Evolutionary conservation across 768 basidiomycete genomes (phyloP).

Genomic region (Boletales sp.): DNA sequence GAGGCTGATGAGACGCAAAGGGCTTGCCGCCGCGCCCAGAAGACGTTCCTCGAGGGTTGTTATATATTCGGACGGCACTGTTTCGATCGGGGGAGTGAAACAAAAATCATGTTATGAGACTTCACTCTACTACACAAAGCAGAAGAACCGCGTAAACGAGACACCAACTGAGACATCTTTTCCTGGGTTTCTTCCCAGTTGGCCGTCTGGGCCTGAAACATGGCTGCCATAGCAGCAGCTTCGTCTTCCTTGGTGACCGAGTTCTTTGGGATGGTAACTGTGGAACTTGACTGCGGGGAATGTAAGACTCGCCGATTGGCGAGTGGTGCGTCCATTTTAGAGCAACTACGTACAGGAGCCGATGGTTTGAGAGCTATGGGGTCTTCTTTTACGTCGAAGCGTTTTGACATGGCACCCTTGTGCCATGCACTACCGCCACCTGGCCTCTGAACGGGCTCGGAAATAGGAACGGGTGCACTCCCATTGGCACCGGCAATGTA

Average conservation of each 20-base stretch:
- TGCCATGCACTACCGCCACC: conserved; percentile 51
- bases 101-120: conserved; percentile 69
- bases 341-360: conserved; percentile 31
- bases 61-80: conserved; percentile 69
- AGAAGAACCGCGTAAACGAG: conserved; percentile 51
- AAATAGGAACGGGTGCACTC: conserved; percentile 40
- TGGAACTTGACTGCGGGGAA: conserved; percentile 35
- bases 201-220: conserved; percentile 91
- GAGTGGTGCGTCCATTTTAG: conserved; percentile 21
- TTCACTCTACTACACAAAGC: conserved; percentile 60
- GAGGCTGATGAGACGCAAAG: conserved; percentile 40
- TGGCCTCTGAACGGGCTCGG: conserved; percentile 43
- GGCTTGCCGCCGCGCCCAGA: conserved; percentile 59
- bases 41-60: conserved; percentile 62
- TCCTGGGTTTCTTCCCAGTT: conserved; percentile 99
- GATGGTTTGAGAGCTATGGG: conserved; percentile 20
- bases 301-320: conserved; percentile 24
- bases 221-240: conserved; percentile 94
- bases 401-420: conserved; percentile 77
- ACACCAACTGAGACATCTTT: conserved; percentile 99
- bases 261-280: conserved; percentile 33
- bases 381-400: conserved; percentile 88
- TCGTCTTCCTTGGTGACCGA: conserved; percentile 69
- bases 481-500: conserved; percentile 57
- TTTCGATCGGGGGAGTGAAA: conserved; percentile 34